phyloP scores from a whole-genome alignment of 2,329 filamentous ascomycete species.

The Raffaelea ambrosiae region DNA sequence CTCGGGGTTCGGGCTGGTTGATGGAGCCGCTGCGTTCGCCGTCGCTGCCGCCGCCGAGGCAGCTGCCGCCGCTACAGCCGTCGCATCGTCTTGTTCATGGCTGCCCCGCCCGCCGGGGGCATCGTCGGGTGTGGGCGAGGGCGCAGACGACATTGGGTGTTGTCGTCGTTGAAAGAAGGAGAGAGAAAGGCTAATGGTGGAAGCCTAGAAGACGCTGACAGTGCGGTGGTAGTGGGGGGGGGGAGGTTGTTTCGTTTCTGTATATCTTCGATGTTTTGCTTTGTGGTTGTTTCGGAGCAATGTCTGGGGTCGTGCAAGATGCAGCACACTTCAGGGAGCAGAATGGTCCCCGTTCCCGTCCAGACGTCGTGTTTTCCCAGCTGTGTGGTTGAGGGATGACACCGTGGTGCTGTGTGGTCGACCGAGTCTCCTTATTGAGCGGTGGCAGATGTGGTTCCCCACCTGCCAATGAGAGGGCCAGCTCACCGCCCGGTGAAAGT shows the following conservation, averaged over 20 bases:
- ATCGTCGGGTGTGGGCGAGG: constrained; percentile 6
- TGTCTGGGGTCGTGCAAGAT: background rate
- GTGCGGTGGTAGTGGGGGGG: too few relatives aligned
- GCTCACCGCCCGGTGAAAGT: too few relatives aligned
- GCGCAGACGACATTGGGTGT: constrained; percentile 13
- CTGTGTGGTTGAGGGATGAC: background rate
- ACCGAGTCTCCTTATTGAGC: background rate
- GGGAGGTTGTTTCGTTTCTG: too few relatives aligned
- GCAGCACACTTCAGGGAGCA: background rate
- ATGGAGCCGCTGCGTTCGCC: constrained; percentile 18
- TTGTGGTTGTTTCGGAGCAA: too few relatives aligned
- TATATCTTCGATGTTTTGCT: too few relatives aligned
- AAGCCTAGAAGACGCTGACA: too few relatives aligned
- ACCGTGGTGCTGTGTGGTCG: background rate
- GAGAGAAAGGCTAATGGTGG: background rate
- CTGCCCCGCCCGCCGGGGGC: constrained; percentile 7
- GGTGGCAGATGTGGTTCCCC: background rate
- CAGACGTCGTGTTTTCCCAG: background rate
- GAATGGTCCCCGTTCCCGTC: background rate
- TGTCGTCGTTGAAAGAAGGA: background rate
- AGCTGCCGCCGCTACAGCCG: constrained; percentile 15
- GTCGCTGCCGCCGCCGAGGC: constrained; percentile 20
- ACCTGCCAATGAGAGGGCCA: background rate
- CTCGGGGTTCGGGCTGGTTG: constrained; percentile 54
- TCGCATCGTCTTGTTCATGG: constrained; percentile 7